Conservation (phyloP, 2,329 filamentous ascomycete genomes). For the Metarhizium album region DNA sequence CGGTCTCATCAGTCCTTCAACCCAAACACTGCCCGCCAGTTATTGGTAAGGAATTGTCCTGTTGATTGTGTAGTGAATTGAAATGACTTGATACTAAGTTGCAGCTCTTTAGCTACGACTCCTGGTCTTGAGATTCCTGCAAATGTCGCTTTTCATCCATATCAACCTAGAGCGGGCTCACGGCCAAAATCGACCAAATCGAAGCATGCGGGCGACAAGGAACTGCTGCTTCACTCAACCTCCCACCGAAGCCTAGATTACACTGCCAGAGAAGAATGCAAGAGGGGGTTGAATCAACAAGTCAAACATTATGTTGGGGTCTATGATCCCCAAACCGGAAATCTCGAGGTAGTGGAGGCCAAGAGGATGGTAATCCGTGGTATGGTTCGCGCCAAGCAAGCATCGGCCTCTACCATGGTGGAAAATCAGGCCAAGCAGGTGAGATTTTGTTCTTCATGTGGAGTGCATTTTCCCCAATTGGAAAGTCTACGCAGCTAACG, state of each 20-base stretch:
- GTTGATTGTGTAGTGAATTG: neutral
- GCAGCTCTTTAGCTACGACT: conserved; percentile 17
- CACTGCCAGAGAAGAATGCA: conserved; percentile 39
- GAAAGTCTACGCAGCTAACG: neutral
- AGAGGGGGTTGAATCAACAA: conserved; percentile 21
- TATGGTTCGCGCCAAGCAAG: conserved; percentile 44
- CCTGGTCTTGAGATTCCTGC: conserved; percentile 26
- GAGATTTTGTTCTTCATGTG: neutral
- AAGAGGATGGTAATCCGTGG: conserved; percentile 54
- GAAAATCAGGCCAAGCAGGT: conserved; percentile 20
- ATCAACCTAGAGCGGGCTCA: conserved; percentile 28
- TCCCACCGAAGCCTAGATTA: conserved; percentile 49
- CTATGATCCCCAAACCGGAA: conserved; percentile 48
- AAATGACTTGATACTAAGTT: conserved; percentile 3
- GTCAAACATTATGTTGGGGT: conserved; percentile 56
- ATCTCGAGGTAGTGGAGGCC: conserved; percentile 50
- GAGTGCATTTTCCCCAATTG: neutral
- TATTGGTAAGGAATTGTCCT: conserved; percentile 32
- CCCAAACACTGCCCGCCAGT: conserved; percentile 39
- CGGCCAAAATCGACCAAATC: conserved; percentile 26
- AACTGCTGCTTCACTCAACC: conserved; percentile 47
- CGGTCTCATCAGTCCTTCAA: conserved; percentile 34
- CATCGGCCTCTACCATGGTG: conserved; percentile 34
- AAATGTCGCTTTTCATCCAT: conserved; percentile 35
- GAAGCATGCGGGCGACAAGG: conserved; percentile 30